These are phyloP conservation scores for Sugiyamaella japonica DNA, from an alignment of 1,139 yeast species.

Conservation along the genomic window DNA sequence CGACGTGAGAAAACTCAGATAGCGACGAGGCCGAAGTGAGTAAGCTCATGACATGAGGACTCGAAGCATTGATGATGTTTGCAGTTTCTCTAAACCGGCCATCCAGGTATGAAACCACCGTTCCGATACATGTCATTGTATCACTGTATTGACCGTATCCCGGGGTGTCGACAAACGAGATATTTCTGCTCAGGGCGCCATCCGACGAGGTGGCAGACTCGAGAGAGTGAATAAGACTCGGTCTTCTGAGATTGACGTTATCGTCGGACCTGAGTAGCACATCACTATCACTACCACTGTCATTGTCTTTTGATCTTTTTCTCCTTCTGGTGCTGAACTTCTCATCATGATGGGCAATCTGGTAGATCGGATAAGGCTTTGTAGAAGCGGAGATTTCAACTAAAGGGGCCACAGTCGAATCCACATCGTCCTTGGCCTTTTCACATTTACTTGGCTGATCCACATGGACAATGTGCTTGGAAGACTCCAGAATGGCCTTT, in stretches of 20 bases:
- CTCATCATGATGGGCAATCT: conserved; percentile 21
- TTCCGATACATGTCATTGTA: conserved; percentile 26
- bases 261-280: neutral
- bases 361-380: conserved; percentile 31
- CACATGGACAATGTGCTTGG: conserved; percentile 33
- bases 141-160: conserved; percentile 28
- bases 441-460: conserved; percentile 26
- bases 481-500: conserved; percentile 29
- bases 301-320: neutral
- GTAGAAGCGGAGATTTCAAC: conserved; percentile 31
- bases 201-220: conserved; percentile 25
- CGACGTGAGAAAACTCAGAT: conserved; percentile 35
- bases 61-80: conserved; percentile 32
- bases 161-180: conserved; percentile 34
- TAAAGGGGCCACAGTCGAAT: conserved; percentile 4
- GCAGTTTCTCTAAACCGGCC: conserved; percentile 34
- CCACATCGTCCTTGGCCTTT: conserved; percentile 10
- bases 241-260: conserved; percentile 18
- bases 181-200: conserved; percentile 31
- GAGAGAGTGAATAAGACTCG: conserved; percentile 28
- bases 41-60: conserved; percentile 32
- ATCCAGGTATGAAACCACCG: conserved; percentile 33
- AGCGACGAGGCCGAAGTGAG: conserved; percentile 34
- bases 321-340: neutral
- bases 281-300: conserved; percentile 11